A percentile compares a stretch with the other conserved stretches of the same genome.
Conservation (phyloP, 1,139 yeast species). For the Hyphopichia burtonii region DNA sequence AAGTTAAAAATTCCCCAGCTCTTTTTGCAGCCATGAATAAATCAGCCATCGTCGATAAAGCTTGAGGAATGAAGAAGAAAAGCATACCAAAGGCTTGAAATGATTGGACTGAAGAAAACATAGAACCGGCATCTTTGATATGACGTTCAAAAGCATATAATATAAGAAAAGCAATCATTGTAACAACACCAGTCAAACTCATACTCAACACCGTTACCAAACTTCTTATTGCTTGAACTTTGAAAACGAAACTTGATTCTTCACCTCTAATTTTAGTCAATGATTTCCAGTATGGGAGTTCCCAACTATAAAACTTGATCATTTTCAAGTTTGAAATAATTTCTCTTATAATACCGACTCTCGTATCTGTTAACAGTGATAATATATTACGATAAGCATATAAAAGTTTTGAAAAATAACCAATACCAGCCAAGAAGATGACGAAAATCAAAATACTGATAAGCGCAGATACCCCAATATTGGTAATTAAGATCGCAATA, state of each 20-base stretch:
- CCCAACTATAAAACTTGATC: constrained; percentile 54
- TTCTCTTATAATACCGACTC: constrained; percentile 59
- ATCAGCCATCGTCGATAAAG: constrained; percentile 12
- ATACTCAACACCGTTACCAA: constrained; percentile 10
- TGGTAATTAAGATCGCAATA: constrained; percentile 13
- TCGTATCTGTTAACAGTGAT: constrained; percentile 47
- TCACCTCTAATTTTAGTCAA: constrained; percentile 41
- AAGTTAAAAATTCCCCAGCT: constrained; percentile 49
- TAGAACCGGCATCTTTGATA: constrained; percentile 10
- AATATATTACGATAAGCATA: constrained; percentile 23
- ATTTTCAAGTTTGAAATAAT: constrained; percentile 58
- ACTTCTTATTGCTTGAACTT: constrained; percentile 11
- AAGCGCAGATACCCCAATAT: constrained; percentile 17
- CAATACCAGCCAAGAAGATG: constrained; percentile 9
- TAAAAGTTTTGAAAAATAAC: constrained; percentile 10
- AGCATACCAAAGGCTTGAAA: constrained; percentile 11
- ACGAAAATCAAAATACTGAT: constrained; percentile 15
- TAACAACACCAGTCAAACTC: constrained; percentile 10
- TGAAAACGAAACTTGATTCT: constrained; percentile 44
- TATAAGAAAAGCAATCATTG: constrained; percentile 12
- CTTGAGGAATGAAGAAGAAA: constrained; percentile 13
- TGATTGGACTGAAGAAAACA: constrained; percentile 15
- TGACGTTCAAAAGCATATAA: constrained; percentile 10
- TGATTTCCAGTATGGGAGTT: constrained; percentile 26
- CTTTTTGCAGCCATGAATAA: constrained; percentile 12